Base-by-base conservation (phyloP, 345 rosid species). In the Sonneratia caseolaris region DNA sequence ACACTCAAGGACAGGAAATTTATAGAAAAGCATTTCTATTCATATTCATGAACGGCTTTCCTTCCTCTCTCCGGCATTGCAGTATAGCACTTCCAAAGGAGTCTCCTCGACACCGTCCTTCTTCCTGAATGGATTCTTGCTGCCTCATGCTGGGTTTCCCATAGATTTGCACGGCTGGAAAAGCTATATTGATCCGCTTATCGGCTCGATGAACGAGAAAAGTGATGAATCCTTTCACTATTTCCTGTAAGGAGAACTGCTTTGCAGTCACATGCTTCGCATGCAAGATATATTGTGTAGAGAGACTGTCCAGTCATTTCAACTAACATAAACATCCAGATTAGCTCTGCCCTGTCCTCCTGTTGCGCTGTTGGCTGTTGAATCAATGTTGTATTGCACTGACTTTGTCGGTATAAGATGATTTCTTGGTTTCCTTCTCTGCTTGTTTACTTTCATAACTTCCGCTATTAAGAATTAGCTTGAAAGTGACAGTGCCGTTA, bases 31-130 rank as follows among this genome's bases (percentile, higher is more conserved):
- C 18, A 27, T 62, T 62, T 2, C 27, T 24, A 24, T 2, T 62
- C 11, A 13, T 27, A 62, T 32, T 62, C 38, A 62, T 27, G 64
- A 42, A 32, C 13, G 24, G 21, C 6, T 59, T 53, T 70, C 21
- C 37, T 48, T 7, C 37, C 19, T 38, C 43, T 55, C 48, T 73
- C 59, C 21, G 77, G 73, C 76, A 37, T 45, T 81, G 78, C 87
- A 86, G 87, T 83, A 80, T 83, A 81, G 84, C 55, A 71, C 83
- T 48, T 86, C 85, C 3, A 80, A 79, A 70, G 89, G 85, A 56
- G 85, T 86, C 72, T 79, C 45, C 69, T 85, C 79, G 10, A 83
- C 85, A 47, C 89, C 87, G 36, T 68, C 80, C 13, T 83, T 81
- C 83, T 81, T 69, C 64, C 67, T 86, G 8, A 81, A 83, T 24